Conservation (phyloP, 257 asterid species). For the Solanum commersonii region DNA sequence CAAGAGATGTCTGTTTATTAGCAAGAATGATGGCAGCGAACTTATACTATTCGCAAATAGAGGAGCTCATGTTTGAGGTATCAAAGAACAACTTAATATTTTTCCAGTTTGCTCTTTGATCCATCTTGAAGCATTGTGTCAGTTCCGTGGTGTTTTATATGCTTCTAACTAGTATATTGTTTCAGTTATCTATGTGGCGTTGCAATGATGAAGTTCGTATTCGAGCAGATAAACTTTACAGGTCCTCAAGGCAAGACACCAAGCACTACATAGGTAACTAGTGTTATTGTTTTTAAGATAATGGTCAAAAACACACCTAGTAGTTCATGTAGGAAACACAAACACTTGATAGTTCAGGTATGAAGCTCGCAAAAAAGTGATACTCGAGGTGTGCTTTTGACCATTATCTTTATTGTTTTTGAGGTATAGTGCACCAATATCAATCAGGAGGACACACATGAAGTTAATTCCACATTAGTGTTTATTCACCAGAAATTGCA, state of each 20-base stretch:
- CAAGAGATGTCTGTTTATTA: slow-evolving; percentile 42
- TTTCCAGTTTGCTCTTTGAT: neutral
- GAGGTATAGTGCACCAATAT: neutral
- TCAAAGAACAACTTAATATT: neutral
- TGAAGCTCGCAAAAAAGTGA: neutral
- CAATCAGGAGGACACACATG: neutral
- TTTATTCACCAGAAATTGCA: neutral
- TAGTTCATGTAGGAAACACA: neutral
- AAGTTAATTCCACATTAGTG: neutral
- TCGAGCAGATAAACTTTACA: slow-evolving; percentile 26
- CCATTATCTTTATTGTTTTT: neutral
- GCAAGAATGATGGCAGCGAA: slow-evolving; percentile 55
- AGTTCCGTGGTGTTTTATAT: neutral
- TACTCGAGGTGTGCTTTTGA: neutral
- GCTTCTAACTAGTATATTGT: neutral
- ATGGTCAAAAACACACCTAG: neutral
- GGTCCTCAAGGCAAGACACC: slow-evolving; percentile 24
- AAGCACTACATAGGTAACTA: slow-evolving; percentile 39
- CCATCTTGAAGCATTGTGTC: neutral
- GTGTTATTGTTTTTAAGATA: neutral
- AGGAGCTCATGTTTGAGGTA: slow-evolving; percentile 98
- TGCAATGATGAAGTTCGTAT: slow-evolving; percentile 39
- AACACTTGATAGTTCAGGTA: neutral
- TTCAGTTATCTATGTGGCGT: slow-evolving; percentile 47
- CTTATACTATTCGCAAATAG: slow-evolving; percentile 82